Percentiles rank a stretch among this genome's conserved stretches.
phyloP scores from a whole-genome alignment of 129 eudicot species.

The Scalesia atractyloides region DNA sequence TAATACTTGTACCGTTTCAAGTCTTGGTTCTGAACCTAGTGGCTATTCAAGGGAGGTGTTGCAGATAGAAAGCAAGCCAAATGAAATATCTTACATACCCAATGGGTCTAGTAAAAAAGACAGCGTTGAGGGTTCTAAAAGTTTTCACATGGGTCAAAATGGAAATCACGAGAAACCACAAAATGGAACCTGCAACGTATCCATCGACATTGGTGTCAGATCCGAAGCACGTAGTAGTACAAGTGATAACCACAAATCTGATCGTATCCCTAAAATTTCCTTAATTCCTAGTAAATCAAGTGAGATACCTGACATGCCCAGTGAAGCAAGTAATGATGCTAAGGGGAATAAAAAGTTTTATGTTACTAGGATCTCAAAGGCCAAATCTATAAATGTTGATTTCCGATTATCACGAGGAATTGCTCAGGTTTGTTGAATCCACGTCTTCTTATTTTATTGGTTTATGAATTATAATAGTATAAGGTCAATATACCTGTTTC shows the following conservation, averaged over 20 bases:
- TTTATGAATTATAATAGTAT: not conserved
- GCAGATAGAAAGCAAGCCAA: constrained; percentile 43
- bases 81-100: constrained; percentile 31
- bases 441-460: constrained; percentile 9
- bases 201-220: constrained; percentile 39
- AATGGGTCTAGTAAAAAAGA: constrained; percentile 45
- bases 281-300: constrained; percentile 40
- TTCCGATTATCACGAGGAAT: constrained; percentile 95
- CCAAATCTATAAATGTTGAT: constrained; percentile 89
- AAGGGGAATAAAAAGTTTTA: constrained; percentile 74
- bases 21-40: constrained; percentile 37
- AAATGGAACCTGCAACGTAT: constrained; percentile 40
- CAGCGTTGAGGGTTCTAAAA: constrained; percentile 32
- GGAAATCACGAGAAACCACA: constrained; percentile 42
- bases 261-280: constrained; percentile 42
- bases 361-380: constrained; percentile 82
- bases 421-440: constrained; percentile 62
- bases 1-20: constrained; percentile 32
- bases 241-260: constrained; percentile 43
- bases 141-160: constrained; percentile 38
- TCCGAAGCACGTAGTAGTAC: constrained; percentile 39
- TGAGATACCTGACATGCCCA: constrained; percentile 42
- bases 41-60: constrained; percentile 41
- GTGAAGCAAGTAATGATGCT: constrained; percentile 53
- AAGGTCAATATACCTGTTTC: not conserved